These are phyloP conservation scores for Endoconidiophora polonica DNA, from an alignment of 2,329 filamentous ascomycete genomes.

Conservation along the genomic window DNA sequence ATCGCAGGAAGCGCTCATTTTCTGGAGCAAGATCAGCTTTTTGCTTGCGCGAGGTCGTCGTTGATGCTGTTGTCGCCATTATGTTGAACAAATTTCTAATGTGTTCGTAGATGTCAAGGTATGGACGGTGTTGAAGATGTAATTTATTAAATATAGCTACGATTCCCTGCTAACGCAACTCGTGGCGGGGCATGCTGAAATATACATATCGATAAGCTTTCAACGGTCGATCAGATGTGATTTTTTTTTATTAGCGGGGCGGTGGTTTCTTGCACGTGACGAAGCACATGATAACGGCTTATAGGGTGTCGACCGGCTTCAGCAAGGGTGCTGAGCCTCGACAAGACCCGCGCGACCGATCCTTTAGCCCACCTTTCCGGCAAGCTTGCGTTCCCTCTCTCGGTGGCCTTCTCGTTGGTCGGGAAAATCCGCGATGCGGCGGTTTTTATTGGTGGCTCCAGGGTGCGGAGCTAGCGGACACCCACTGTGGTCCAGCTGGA, in stretches of 20 bases:
- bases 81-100: no score
- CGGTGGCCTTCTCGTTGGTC: neutral
- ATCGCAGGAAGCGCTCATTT: conserved; percentile 84
- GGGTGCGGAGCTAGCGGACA: no score
- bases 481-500: no score
- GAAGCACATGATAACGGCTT: no score
- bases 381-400: neutral
- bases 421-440: conserved; percentile 3
- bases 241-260: neutral
- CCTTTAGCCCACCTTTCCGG: conserved; percentile 9
- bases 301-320: no score
- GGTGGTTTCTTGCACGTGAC: neutral
- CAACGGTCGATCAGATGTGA: neutral
- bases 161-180: neutral
- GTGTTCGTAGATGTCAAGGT: neutral
- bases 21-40: conserved; percentile 66
- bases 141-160: neutral
- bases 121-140: neutral
- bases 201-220: conserved; percentile 5
- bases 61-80: conserved; percentile 35
- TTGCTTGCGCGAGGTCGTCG: conserved; percentile 50
- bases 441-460: no score
- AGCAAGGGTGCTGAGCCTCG: neutral
- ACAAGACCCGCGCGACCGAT: conserved; percentile 11
- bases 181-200: neutral